Conservation (phyloP, 1,284 basidiomycete genomes). For the Ganoderma lucidum region DNA sequence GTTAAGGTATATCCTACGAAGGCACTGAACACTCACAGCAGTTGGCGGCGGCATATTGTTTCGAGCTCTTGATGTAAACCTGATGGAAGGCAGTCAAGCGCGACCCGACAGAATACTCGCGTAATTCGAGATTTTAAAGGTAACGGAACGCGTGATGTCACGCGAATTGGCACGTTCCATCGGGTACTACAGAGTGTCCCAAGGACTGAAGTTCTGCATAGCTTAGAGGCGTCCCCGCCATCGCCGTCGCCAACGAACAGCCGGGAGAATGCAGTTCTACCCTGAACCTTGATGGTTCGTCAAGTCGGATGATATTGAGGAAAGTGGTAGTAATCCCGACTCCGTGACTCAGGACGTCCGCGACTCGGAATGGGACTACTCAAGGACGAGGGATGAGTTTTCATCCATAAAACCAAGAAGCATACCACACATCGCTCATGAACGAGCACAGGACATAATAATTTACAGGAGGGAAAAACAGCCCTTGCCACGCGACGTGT, state of each 20-base stretch:
- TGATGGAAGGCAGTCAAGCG: not conserved
- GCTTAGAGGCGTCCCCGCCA: not conserved
- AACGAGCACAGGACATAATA: not conserved
- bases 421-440: not conserved
- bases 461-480: not conserved
- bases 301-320: not conserved
- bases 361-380: not conserved
- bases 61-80: not conserved
- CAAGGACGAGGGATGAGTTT: not conserved
- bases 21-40: not conserved
- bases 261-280: not conserved
- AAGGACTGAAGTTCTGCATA: not conserved
- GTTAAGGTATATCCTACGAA: not conserved
- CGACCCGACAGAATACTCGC: not conserved
- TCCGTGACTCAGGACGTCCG: not conserved
- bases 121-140: not conserved
- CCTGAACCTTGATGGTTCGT: not conserved
- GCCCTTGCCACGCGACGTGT: not conserved
- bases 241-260: not conserved
- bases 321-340: not conserved
- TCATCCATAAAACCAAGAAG: not conserved
- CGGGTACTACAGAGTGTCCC: not conserved
- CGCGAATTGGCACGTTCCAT: not conserved
- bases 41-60: not conserved
- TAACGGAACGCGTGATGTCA: conserved; percentile 5